phyloP scores from a whole-genome alignment of 1,284 basidiomycete genomes.

The Trametes versicolor region DNA sequence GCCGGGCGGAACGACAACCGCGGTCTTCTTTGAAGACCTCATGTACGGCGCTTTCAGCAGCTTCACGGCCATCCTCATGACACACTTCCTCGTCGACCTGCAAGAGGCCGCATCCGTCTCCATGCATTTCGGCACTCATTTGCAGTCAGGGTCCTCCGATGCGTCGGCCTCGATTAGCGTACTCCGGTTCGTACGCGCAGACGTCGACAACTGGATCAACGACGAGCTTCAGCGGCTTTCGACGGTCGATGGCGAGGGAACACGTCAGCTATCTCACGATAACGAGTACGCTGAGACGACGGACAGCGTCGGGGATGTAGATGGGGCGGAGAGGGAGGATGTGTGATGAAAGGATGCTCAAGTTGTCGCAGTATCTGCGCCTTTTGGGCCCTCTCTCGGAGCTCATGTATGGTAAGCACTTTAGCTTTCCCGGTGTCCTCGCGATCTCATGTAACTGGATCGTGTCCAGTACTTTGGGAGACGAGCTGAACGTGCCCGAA shows the following conservation, averaged over 20 bases:
- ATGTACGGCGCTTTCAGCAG: not conserved
- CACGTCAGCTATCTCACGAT: not conserved
- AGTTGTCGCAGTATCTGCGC: too few relatives aligned
- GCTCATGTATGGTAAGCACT: too few relatives aligned
- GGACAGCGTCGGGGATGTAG: too few relatives aligned
- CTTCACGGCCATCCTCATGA: not conserved
- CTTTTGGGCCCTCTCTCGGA: too few relatives aligned
- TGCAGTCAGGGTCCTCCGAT: not conserved
- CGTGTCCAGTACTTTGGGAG: too few relatives aligned
- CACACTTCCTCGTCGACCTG: slow-evolving; percentile 1
- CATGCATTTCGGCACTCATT: not conserved
- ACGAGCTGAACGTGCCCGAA: too few relatives aligned
- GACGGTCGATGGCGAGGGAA: not conserved
- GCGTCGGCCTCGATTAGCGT: not conserved
- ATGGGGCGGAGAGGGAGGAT: too few relatives aligned
- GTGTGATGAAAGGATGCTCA: too few relatives aligned
- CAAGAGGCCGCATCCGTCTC: not conserved
- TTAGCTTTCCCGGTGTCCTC: too few relatives aligned
- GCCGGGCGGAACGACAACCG: too few relatives aligned
- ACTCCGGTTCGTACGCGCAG: not conserved
- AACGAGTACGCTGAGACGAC: too few relatives aligned
- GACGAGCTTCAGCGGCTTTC: not conserved
- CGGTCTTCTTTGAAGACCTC: not conserved
- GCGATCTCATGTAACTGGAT: too few relatives aligned
- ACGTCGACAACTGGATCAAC: not conserved